Evolutionary conservation across 2,329 filamentous ascomycete genomes (phyloP).

Genomic region (Scedosporium apiospermum): DNA sequence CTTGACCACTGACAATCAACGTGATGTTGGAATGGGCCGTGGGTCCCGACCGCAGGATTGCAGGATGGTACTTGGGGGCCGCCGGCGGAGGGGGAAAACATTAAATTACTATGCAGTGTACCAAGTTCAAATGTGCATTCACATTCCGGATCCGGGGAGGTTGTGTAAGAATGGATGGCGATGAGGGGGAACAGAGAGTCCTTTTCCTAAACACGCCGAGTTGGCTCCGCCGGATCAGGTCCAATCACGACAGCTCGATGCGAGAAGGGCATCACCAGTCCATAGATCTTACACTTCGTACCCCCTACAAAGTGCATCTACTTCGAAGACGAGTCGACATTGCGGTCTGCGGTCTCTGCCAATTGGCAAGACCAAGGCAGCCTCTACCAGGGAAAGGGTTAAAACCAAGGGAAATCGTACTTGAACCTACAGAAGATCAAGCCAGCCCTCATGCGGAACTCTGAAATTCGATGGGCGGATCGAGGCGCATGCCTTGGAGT

Average conservation of each 20-base stretch:
- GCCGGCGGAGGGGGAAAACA: too few relatives aligned
- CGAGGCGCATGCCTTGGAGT: not conserved
- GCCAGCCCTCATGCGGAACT: not conserved
- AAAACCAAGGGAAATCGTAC: not conserved
- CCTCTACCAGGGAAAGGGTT: not conserved
- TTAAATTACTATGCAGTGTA: too few relatives aligned
- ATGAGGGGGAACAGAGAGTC: not conserved
- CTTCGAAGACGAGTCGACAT: too few relatives aligned
- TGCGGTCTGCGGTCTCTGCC: too few relatives aligned
- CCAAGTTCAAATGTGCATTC: too few relatives aligned
- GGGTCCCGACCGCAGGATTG: too few relatives aligned
- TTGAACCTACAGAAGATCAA: not conserved
- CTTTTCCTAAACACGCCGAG: not conserved
- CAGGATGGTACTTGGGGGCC: too few relatives aligned
- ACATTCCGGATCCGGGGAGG: not conserved
- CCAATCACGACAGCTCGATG: not conserved
- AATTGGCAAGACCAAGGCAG: too few relatives aligned
- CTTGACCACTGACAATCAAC: too few relatives aligned
- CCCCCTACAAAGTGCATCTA: not conserved
- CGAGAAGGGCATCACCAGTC: not conserved
- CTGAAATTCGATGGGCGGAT: not conserved
- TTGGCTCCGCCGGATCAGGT: not conserved
- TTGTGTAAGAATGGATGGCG: not conserved
- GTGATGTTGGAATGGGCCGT: too few relatives aligned
- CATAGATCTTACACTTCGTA: not conserved